Base-by-base conservation (phyloP, 768 basidiomycete genomes). In the Boletus fagicola region DNA sequence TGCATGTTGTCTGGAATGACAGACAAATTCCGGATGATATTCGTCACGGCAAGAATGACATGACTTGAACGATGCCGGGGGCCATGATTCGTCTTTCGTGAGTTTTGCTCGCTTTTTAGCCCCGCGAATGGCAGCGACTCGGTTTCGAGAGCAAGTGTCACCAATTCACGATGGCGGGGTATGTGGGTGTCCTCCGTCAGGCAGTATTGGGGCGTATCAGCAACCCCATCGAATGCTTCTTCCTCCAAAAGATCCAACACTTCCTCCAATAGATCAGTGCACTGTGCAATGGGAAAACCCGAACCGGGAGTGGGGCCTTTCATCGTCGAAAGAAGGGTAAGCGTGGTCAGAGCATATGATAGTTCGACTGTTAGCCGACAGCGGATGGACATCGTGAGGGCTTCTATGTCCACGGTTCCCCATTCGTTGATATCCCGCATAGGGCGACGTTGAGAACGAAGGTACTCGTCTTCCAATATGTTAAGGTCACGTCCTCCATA, bases 331-430 rank as follows among this genome's bases (percentile, higher is more conserved):
- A 97, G 75, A 67, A 96, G 76, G 4, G 87, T 87, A 62, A 98
- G 78, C 5, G 92, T 91, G 22, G 94, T 93, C 62, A 99, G 75
- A 5, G 90, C 92, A 69, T 94, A 98, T 4, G 94, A 88, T 52
- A 95, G 75, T 71, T 99, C 96, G 46, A 84, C 79, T 10, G 86
- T 80, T 42, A 98, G 74, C 36, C 95, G 80, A 36, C 91, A 96
- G 33, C 94, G 88, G 40, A 99, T 75, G 31, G 91, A 90, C 88
- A 99, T 87, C n/a, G 86, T 87, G 49, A 99, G 79, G n/a, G 86
- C 86, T 67, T 97, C 94, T 56, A 98, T 86, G 65, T 98, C 95
- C 49, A 96, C 83, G 9, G 78, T 80, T 22, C 92, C 94, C 85
- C 94, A 92, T 52, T 95, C 92, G 67, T 87, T 85, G 60, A 92